Evolutionary conservation across 441 rosid species (phyloP), one percentile per base, ranked within the genome.

Genomic region (Kokia cookei): DNA sequence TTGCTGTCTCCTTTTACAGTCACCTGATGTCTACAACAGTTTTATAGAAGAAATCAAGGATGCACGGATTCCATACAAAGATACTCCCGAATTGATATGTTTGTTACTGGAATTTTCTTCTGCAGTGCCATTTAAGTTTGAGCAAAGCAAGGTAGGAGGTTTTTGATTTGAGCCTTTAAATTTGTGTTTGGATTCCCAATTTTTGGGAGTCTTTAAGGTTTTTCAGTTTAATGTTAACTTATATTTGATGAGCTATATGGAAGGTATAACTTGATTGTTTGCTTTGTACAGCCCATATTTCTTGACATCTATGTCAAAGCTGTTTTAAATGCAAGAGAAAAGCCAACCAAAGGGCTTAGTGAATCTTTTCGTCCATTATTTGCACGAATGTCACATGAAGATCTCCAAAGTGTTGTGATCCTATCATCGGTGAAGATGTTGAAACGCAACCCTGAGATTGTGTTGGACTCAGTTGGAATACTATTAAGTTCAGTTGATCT

Each of bases 361-460:
- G 94, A 87, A 81, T 85, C 88, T 60, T 93, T 97, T 76, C 66
- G 48, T 77, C 90, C 94, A 11, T 91, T 93, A 59, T 90, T 90
- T 82, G 75, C 32, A 62, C 84, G 76, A 47, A 80, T 93, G 84
- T 85, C 87, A 45, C 97, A 87, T 81, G 96, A 91, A 75, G 96
- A 97, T 79, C 89, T 97, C 80, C 97, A 91, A 80, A 85, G 82
- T 75, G 78, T 82, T 59, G 89, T 97, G 64, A 76, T 94, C 82
- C 97, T 99, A 22, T 83, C 99, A 69, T 89, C 91, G 4, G 83
- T 89, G 65, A 97, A 97, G 88, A 88, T 94, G 99, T 81, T 97
- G 75, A 97, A 91, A 85, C 98, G 99, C 77, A 97, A 97, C 83
- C 99, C 99, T 27, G 99, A 97, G 85, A 91, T 97, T 82, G 88